These are phyloP conservation scores for Metschnikowia chrysomelidarum DNA, from an alignment of 805 yeast genomes.

Conservation along the genomic window DNA sequence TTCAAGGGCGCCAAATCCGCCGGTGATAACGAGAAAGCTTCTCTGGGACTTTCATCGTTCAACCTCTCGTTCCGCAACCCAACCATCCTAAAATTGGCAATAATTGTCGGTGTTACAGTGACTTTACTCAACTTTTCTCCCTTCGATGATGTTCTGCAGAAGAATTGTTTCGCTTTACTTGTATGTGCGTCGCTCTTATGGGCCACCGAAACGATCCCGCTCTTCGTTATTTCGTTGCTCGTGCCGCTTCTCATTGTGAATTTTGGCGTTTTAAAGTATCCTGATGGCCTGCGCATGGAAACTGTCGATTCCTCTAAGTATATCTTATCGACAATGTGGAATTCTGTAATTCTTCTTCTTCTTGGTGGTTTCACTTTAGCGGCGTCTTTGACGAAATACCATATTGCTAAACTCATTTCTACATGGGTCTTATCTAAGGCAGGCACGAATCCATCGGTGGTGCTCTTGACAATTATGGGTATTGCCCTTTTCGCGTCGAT, in stretches of 20 bases:
- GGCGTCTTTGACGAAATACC: conserved; percentile 53
- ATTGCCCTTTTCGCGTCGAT: conserved; percentile 52
- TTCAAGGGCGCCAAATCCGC: conserved; percentile 8
- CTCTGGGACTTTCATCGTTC: conserved; percentile 15
- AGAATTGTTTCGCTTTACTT: conserved; percentile 67
- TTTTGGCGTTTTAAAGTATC: conserved; percentile 49
- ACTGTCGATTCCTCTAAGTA: conserved; percentile 43
- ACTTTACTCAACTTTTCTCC: conserved; percentile 54
- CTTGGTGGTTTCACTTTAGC: conserved; percentile 56
- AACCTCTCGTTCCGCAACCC: conserved; percentile 19
- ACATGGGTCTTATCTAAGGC: conserved; percentile 50
- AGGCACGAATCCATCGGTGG: conserved; percentile 49
- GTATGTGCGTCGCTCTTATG: conserved; percentile 53
- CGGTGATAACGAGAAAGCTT: conserved; percentile 8
- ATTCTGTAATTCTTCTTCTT: conserved; percentile 48
- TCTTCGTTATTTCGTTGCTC: conserved; percentile 47
- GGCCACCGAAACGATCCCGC: conserved; percentile 53
- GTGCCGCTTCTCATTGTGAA: conserved; percentile 48
- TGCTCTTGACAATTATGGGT: conserved; percentile 48
- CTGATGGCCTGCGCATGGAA: conserved; percentile 45
- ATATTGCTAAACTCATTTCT: conserved; percentile 49
- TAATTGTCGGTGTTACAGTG: conserved; percentile 52
- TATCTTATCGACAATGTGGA: conserved; percentile 52
- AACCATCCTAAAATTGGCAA: conserved; percentile 42
- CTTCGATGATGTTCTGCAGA: conserved; percentile 62